Evolutionary conservation across 208 protist species (phyloP).

Genomic region (Trypanosoma melophagium): DNA sequence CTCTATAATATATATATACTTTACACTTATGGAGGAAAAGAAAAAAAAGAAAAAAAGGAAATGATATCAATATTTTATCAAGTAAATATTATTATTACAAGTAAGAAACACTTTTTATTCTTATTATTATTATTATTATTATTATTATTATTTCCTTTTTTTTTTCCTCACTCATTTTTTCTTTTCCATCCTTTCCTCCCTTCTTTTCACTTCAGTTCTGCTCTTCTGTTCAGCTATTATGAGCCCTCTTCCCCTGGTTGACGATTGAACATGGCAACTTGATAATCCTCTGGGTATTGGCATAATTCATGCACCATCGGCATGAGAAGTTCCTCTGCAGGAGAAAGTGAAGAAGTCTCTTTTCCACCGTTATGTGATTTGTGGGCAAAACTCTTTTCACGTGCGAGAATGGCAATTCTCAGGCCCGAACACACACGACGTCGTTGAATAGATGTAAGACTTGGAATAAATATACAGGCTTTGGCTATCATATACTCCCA

Average conservation of each 20-base stretch:
- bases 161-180: neutral
- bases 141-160: too few relatives aligned
- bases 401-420: slow-evolving; percentile 36
- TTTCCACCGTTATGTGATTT: neutral
- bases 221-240: too few relatives aligned
- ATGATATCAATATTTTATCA: too few relatives aligned
- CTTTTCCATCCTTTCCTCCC: neutral
- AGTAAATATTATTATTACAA: too few relatives aligned
- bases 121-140: too few relatives aligned
- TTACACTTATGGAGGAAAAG: too few relatives aligned
- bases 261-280: slow-evolving; percentile 29
- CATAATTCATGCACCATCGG: slow-evolving; percentile 67
- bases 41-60: too few relatives aligned
- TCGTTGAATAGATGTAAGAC: slow-evolving; percentile 40
- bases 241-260: neutral
- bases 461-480: slow-evolving; percentile 74
- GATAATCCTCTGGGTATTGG: slow-evolving; percentile 50
- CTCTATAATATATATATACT: too few relatives aligned
- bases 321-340: slow-evolving; percentile 40
- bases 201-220: neutral
- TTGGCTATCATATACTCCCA: slow-evolving; percentile 81
- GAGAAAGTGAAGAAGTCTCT: slow-evolving; percentile 2
- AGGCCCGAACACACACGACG: slow-evolving; percentile 45
- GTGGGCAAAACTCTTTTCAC: slow-evolving; percentile 5
- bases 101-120: too few relatives aligned